Evolutionary conservation across 2,329 filamentous ascomycete species (phyloP).

Genomic region (Passalora sequoiae): DNA sequence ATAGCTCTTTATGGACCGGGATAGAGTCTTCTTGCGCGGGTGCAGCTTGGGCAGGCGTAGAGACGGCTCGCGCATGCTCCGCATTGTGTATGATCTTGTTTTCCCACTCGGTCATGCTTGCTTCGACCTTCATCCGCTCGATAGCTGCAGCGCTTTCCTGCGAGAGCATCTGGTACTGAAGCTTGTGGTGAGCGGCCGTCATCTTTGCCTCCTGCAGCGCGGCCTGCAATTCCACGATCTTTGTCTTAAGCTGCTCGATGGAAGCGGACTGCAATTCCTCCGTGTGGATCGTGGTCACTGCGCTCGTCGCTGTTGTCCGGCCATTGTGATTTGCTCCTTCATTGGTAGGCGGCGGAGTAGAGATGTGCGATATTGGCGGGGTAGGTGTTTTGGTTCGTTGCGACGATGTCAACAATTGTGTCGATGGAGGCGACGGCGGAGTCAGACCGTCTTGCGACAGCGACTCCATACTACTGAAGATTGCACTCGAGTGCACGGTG

Average conservation of each 20-base stretch:
- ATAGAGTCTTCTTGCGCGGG: slow-evolving; percentile 39
- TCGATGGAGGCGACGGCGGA: slow-evolving; percentile 56
- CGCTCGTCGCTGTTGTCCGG: slow-evolving; percentile 14
- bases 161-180: slow-evolving; percentile 78
- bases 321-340: slow-evolving; percentile 17
- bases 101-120: slow-evolving; percentile 84
- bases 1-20: slow-evolving; percentile 46
- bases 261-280: slow-evolving; percentile 51
- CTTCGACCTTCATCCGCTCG: slow-evolving; percentile 82
- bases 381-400: slow-evolving; percentile 47
- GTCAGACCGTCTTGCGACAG: slow-evolving; percentile 45
- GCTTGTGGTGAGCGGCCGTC: slow-evolving; percentile 81
- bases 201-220: slow-evolving; percentile 66
- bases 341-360: slow-evolving; percentile 45
- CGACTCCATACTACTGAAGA: slow-evolving; percentile 14
- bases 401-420: slow-evolving; percentile 44
- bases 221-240: slow-evolving; percentile 49
- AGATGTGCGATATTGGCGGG: slow-evolving; percentile 46
- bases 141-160: slow-evolving; percentile 80
- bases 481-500: slow-evolving; percentile 1
- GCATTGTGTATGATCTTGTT: slow-evolving; percentile 75
- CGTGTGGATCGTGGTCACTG: slow-evolving; percentile 37
- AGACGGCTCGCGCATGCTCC: slow-evolving; percentile 58
- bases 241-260: slow-evolving; percentile 49
- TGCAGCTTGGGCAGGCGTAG: slow-evolving; percentile 43